These are phyloP conservation scores for Diplodia scrobiculata DNA, from an alignment of 2,329 filamentous ascomycete genomes.

Conservation along the genomic window DNA sequence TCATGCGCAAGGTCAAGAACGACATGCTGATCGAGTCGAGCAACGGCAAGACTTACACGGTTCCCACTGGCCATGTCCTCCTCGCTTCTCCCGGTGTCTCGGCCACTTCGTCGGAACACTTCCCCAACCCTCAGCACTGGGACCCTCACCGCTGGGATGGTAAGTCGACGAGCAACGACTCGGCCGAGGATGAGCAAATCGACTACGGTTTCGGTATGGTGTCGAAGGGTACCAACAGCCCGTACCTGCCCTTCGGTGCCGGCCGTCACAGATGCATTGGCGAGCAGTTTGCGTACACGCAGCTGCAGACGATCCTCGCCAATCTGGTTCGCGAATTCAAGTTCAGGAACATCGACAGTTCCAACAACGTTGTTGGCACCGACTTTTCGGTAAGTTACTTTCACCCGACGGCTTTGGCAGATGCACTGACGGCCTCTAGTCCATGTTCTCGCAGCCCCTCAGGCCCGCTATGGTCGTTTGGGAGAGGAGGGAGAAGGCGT, in stretches of 20 bases:
- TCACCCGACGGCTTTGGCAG: constrained; percentile 33
- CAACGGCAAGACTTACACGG: constrained; percentile 72
- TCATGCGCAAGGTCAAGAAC: constrained; percentile 87
- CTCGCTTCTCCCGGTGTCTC: constrained; percentile 84
- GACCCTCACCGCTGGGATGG: constrained; percentile 89
- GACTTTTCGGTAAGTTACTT: constrained; percentile 60
- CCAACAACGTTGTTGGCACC: constrained; percentile 66
- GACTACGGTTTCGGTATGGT: constrained; percentile 94
- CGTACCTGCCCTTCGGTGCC: constrained; percentile 92
- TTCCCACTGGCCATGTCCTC: constrained; percentile 78
- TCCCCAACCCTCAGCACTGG: constrained; percentile 81
- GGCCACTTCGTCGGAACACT: constrained; percentile 70
- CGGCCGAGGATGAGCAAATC: constrained; percentile 68
- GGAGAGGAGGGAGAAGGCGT: constrained; percentile 61
- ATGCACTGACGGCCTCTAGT: constrained; percentile 31
- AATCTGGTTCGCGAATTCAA: constrained; percentile 77
- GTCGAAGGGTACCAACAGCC: constrained; percentile 84
- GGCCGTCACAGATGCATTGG: constrained; percentile 93
- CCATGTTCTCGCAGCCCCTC: constrained; percentile 51
- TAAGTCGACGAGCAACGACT: constrained; percentile 51
- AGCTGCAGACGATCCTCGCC: constrained; percentile 82
- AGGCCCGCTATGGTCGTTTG: constrained; percentile 64
- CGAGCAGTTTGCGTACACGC: constrained; percentile 93
- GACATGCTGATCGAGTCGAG: constrained; percentile 71
- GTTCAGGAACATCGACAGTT: constrained; percentile 74